Evolutionary conservation across 116 monocot species (phyloP), one percentile per base, ranked within the genome.

Genomic region (Papilionanthe hybrid): DNA sequence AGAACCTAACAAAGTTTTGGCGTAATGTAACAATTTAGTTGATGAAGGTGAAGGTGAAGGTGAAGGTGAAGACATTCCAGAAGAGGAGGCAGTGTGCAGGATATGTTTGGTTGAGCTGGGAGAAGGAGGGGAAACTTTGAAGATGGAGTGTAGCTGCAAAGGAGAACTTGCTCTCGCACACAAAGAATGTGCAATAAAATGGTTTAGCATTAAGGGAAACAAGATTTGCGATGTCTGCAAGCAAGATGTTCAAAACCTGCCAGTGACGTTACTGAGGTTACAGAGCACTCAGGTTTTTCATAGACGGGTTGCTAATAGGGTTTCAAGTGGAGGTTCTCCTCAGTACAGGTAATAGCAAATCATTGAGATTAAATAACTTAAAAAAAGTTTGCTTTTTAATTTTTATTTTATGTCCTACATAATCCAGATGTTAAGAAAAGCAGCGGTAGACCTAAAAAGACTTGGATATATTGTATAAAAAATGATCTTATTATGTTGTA

Each of bases 131-230:
- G 88, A 91, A 80, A 88, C 88, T 56, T 78, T 91, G 53, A 91
- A 86, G 81, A 88, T 91, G 91, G 91, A 88, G 55, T 91, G 91
- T 82, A 91, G 91, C 53, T 91, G 91, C 88, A 91, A 91, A 84
- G 91, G 91, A 27, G 91, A 88, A 49, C 91, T 91, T 53, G 88
- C 91, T n/a, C 84, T 91, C 74, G 91, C 91, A 42, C 91, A 91
- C 81, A 83, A 91, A 88, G 91, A 91, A 17, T 91, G 91, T 66
- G 91, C 88, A 13, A 72, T 91, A 53, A 91, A 91, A 80, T 91
- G 91, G 91, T 91, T 91, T 83, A 91, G 86, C 56, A 88, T 91
- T 9, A 91, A 91, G 81, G 91, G 91, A 23, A 91, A 91, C 42
- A 91, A 88, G 86, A 91, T 80, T 15, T 91, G 91, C 72, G 91